Evolutionary conservation across 2,329 filamentous ascomycete genomes (phyloP), one percentile per base, ranked within the genome.

Genomic region (Eutypa lata): DNA sequence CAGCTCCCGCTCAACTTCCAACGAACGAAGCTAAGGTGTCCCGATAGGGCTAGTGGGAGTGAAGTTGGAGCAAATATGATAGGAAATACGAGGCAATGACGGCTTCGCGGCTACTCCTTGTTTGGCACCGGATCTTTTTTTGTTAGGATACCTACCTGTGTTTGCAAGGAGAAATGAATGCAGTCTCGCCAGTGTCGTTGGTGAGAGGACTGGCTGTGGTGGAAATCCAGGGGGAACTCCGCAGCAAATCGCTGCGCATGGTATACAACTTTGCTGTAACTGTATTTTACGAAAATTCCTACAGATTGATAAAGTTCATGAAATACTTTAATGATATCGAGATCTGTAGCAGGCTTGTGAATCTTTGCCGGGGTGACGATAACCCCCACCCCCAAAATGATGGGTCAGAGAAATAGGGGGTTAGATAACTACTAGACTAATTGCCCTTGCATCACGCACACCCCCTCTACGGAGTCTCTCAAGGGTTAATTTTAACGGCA

Each of bases 141-240:
- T 48, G 47, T 50, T 38, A 51, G 53, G 53, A 55, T 53, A 55
- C 50, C 47, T 55, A 42, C 50, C 42, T 43, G 40, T 45, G 26
- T 26, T 28, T 40, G 33, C 37, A 42, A 40, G 40, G 13, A 37
- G 16, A 18, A 19, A 18, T n/a, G 35, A 31, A 24, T 22, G 22
- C 47, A 42, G 38, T 42, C 38, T 31, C 38, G 10, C 19, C 18
- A 13, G 18, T 14, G 19, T 42, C 8, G 18, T 42, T 42, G 6
- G n/a, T 19, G 18, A 21, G 38, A 19, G 18, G n/a, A 10, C 16
- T 42, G 26, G 26, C 10, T 10, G 26, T 31, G 26, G 10, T 31
- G 26, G 26, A 31, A 31, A 31, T 5, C 26, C 10, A 5, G 10
- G 26, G 26, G 26, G 6, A 31, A 31, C 26, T 31, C 10, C 26